Evolutionary conservation across 345 rosid species (phyloP).

Genomic region (Punica granatum): DNA sequence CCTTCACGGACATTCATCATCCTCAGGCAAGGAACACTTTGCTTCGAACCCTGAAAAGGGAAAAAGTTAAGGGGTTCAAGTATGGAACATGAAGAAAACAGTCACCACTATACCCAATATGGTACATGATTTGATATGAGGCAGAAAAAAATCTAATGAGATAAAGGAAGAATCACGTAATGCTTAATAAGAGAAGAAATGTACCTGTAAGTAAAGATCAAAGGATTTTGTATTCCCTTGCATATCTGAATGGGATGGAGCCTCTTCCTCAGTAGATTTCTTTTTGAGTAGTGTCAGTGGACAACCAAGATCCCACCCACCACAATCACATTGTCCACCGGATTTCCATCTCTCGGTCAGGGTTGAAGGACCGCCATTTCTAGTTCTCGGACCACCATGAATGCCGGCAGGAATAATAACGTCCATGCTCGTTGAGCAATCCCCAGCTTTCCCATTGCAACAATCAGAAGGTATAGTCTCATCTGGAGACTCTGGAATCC

Average conservation of each 20-base stretch:
- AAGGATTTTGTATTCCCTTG: slow-evolving; percentile 51
- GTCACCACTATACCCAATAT: not conserved
- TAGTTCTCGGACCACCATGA: slow-evolving; percentile 78
- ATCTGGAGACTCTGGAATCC: slow-evolving; percentile 19
- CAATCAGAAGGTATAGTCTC: slow-evolving; percentile 18
- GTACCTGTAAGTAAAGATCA: slow-evolving; percentile 63
- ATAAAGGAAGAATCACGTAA: not conserved
- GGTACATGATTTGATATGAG: not conserved
- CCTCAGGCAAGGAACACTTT: slow-evolving; percentile 45
- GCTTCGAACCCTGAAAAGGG: slow-evolving; percentile 40
- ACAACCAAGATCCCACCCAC: slow-evolving; percentile 98
- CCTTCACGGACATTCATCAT: slow-evolving; percentile 65
- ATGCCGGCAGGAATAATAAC: slow-evolving; percentile 74
- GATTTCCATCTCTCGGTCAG: slow-evolving; percentile 83
- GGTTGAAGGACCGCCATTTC: slow-evolving; percentile 62
- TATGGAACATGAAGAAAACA: not conserved
- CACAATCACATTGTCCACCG: slow-evolving; percentile 87
- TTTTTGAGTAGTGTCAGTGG: slow-evolving; percentile 48
- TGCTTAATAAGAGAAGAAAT: not conserved
- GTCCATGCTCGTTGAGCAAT: slow-evolving; percentile 50
- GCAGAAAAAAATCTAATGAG: not conserved
- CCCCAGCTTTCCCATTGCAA: slow-evolving; percentile 15
- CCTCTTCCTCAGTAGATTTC: slow-evolving; percentile 29
- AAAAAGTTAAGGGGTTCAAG: not conserved
- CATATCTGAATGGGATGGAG: slow-evolving; percentile 15